Base-by-base conservation (phyloP, 2,329 filamentous ascomycete genomes). In the Fusarium agapanthi region DNA sequence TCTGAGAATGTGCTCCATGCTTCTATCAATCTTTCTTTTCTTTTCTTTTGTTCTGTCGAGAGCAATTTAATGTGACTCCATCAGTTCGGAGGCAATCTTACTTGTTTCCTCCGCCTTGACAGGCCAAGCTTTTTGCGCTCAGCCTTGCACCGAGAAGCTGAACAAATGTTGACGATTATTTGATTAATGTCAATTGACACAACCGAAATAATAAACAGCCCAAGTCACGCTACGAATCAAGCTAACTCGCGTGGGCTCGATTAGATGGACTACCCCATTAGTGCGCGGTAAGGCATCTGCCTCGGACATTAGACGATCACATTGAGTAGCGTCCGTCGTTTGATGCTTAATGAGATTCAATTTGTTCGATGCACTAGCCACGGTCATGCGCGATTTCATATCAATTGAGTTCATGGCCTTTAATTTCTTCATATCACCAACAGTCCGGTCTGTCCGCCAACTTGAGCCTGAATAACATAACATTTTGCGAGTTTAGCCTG, bases 311-410 rank as follows among this genome's bases (percentile, higher is more conserved):
- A 30, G 56, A 66, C 15, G 65, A 72, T 58, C 50, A 60, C 41
- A 45, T 60, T 55, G 15, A 47, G 54, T 58, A 43, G 56, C 16
- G 30, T 45, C 56, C 37, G 55, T 59, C 47, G 35, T 67, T 57
- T 69, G 61, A 70, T 61, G 40, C 56, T 62, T 61, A 48, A 67
- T 51, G 53, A 51, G 40, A 30, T 71, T 73, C 70, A 72, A 72
- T 72, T 45, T 73, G 61, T 64, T 63, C 61, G 70, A 73, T 34
- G 71, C 70, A 71, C 61, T 72, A 67, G 65, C 43, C 35, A 53
- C 58, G 47, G 58, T 55, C 61, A 67, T 73, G 71, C 71, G 68
- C 62, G 43, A 71, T 56, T 67, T 67, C 26, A 24, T 28, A 59
- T 54, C 41, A 54, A 30, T 44, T 61, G 57, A 51, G 38, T 51